These are phyloP conservation scores for Debaryomyces nepalensis DNA, from an alignment of 1,139 yeast genomes.

Conservation along the genomic window DNA sequence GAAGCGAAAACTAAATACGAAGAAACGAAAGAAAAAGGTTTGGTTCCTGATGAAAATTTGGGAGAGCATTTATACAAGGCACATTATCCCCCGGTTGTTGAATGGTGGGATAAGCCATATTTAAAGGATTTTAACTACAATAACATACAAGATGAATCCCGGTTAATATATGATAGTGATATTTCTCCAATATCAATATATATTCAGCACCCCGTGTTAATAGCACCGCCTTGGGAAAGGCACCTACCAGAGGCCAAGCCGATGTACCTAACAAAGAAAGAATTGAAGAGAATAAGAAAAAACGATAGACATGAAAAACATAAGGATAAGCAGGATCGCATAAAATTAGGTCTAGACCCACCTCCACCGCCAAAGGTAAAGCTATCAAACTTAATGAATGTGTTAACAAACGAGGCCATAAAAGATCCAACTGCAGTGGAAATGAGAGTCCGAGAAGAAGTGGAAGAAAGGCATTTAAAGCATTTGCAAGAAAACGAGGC, in stretches of 20 bases:
- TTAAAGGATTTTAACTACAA: conserved; percentile 37
- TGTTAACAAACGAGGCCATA: conserved; percentile 84
- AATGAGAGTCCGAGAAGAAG: conserved; percentile 67
- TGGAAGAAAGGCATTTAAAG: conserved; percentile 59
- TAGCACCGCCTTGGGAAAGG: conserved; percentile 60
- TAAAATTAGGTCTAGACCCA: conserved; percentile 79
- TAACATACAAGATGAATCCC: conserved; percentile 23
- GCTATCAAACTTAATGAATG: conserved; percentile 81
- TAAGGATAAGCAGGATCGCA: conserved; percentile 76
- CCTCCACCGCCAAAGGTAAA: conserved; percentile 92
- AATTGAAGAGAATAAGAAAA: conserved; percentile 72
- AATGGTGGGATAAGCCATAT: conserved; percentile 82
- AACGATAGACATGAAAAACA: conserved; percentile 67
- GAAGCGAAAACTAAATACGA: conserved; percentile 28
- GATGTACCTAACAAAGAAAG: conserved; percentile 73
- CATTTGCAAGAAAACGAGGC: conserved; percentile 68
- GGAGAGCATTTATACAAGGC: conserved; percentile 58
- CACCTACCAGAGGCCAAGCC: conserved; percentile 47
- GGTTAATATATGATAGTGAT: conserved; percentile 38
- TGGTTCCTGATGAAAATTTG: conserved; percentile 49
- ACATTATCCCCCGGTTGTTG: conserved; percentile 59
- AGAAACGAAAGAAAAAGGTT: conserved; percentile 42
- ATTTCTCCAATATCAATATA: conserved; percentile 60
- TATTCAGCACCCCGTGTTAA: conserved; percentile 81
- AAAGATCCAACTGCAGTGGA: conserved; percentile 91